Conservation (phyloP, 2,329 filamentous ascomycete species). For the Pyricularia pennisetigena region DNA sequence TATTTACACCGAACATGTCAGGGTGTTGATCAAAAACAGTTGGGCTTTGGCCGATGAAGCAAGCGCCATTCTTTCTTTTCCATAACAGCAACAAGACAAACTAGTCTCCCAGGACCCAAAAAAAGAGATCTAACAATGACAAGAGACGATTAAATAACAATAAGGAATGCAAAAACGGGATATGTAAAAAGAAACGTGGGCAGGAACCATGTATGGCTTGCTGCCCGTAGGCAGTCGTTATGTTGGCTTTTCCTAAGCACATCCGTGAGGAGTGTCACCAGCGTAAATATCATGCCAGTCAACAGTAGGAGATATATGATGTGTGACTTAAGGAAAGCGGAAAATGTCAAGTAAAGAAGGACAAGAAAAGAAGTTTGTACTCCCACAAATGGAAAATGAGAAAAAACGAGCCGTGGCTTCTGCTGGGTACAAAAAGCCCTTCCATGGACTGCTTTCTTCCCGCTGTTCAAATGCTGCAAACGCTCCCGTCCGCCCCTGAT, state of each 20-base stretch:
- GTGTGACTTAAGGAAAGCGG: not conserved
- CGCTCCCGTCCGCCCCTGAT: not conserved
- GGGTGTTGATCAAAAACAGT: not conserved
- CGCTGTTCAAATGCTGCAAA: not conserved
- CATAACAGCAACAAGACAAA: not conserved
- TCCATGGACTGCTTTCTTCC: not conserved
- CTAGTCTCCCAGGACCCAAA: not conserved
- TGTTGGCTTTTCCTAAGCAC: not conserved
- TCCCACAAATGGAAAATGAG: not conserved
- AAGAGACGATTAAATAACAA: not conserved
- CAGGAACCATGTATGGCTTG: not conserved
- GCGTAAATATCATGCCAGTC: not conserved
- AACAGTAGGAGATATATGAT: not conserved
- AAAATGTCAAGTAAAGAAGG: not conserved
- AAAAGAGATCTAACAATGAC: not conserved
- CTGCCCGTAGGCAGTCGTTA: not conserved
- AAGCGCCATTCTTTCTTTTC: not conserved
- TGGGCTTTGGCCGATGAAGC: not conserved
- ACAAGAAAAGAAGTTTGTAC: not conserved
- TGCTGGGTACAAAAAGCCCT: not conserved
- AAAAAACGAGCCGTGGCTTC: not conserved
- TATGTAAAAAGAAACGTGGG: not conserved
- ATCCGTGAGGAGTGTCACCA: not conserved
- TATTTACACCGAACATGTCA: not conserved
- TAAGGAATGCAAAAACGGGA: not conserved